phyloP scores from a whole-genome alignment of 2,329 filamentous ascomycete species.

The Trichoderma sp. region DNA sequence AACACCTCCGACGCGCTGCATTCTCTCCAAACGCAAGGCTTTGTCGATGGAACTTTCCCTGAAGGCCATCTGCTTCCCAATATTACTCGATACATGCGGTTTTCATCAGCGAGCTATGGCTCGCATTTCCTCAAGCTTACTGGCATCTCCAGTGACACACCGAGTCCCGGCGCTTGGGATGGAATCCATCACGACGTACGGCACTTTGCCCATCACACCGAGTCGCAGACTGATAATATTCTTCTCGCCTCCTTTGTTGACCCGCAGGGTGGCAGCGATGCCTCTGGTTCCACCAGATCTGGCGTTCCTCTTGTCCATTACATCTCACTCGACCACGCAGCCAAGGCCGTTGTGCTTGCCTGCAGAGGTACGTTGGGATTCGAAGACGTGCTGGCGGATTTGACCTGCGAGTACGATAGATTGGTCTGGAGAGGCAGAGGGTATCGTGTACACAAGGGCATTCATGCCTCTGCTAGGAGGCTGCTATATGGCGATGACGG shows the following conservation, averaged over 20 bases:
- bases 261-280: slow-evolving; percentile 66
- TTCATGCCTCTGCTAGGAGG: slow-evolving; percentile 69
- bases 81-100: slow-evolving; percentile 65
- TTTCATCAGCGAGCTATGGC: slow-evolving; percentile 67
- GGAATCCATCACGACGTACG: slow-evolving; percentile 61
- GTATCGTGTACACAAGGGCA: slow-evolving; percentile 74
- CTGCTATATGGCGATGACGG: slow-evolving; percentile 69
- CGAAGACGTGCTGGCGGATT: slow-evolving; percentile 71
- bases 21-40: slow-evolving; percentile 53
- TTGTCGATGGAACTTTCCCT: slow-evolving; percentile 61
- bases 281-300: slow-evolving; percentile 63
- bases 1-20: slow-evolving; percentile 51
- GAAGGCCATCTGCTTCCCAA: slow-evolving; percentile 61
- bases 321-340: slow-evolving; percentile 69
- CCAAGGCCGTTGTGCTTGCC: slow-evolving; percentile 71
- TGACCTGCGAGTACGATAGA: slow-evolving; percentile 73
- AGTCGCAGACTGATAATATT: slow-evolving; percentile 58
- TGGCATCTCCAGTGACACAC: slow-evolving; percentile 58
- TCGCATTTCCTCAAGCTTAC: slow-evolving; percentile 64
- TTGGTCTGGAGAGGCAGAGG: slow-evolving; percentile 62
- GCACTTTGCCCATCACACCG: slow-evolving; percentile 65
- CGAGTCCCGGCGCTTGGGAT: slow-evolving; percentile 45
- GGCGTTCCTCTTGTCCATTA: slow-evolving; percentile 74
- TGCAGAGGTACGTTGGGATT: slow-evolving; percentile 73
- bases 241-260: slow-evolving; percentile 72